Percentiles rank a stretch among this genome's conserved stretches.
Conservation (phyloP, 2,329 filamentous ascomycete species). For the Didymella lethalis region DNA sequence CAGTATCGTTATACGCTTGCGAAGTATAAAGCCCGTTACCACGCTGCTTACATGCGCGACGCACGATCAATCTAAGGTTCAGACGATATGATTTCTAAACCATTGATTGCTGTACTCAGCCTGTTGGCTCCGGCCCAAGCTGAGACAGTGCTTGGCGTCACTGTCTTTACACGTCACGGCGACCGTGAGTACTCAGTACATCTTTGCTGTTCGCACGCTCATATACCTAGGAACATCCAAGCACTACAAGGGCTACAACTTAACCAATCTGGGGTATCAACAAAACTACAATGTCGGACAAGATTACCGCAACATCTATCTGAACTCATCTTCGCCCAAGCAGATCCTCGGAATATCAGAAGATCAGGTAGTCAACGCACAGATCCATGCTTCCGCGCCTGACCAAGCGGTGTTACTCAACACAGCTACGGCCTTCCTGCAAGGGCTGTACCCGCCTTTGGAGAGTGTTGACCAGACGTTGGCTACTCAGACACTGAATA, state of each 20-base stretch:
- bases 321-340: conserved; percentile 40
- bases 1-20: not conserved
- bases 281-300: conserved; percentile 55
- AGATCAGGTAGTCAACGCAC: conserved; percentile 51
- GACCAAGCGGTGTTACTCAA: conserved; percentile 56
- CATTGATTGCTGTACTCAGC: not conserved
- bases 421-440: conserved; percentile 65
- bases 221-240: not conserved
- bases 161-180: not conserved
- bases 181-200: not conserved
- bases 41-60: not conserved
- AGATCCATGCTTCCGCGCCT: conserved; percentile 56
- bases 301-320: conserved; percentile 25
- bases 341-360: conserved; percentile 55
- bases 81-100: not conserved
- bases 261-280: conserved; percentile 58
- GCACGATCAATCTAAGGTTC: not conserved
- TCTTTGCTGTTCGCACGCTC: conserved; percentile 30
- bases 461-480: conserved; percentile 30
- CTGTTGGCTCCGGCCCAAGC: conserved; percentile 6
- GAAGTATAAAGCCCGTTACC: not conserved
- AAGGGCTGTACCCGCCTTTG: conserved; percentile 64
- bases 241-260: conserved; percentile 25
- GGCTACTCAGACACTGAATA: not conserved
- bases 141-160: conserved; percentile 2